Evolutionary conservation across 805 yeast genomes (phyloP).

Genomic region (Cyberlindnera bimundalis): DNA sequence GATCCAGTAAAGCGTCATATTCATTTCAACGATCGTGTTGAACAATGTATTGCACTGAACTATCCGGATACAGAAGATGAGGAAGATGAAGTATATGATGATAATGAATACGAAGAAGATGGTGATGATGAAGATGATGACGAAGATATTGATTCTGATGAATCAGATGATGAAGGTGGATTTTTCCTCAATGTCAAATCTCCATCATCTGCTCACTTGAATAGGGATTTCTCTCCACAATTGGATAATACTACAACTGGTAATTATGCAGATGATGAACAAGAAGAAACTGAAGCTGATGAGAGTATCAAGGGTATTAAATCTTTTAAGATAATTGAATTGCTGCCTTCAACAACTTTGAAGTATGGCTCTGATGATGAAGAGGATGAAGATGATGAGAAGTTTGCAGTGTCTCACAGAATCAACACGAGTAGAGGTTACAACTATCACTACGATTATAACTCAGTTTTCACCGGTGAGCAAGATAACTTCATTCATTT

Average conservation of each 20-base stretch:
- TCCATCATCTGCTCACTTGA: constrained; percentile 32
- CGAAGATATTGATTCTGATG: constrained; percentile 29
- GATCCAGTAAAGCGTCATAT: constrained; percentile 51
- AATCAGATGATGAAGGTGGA: constrained; percentile 66
- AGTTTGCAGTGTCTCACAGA: constrained; percentile 64
- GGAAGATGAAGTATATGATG: constrained; percentile 30
- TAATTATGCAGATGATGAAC: neutral
- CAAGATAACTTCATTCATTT: constrained; percentile 21
- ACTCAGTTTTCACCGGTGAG: constrained; percentile 64
- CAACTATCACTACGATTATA: constrained; percentile 77
- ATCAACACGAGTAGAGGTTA: constrained; percentile 70
- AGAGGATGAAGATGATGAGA: constrained; percentile 37
- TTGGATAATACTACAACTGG: constrained; percentile 1
- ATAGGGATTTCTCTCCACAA: constrained; percentile 12
- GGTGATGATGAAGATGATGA: constrained; percentile 30
- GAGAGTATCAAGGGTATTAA: constrained; percentile 1
- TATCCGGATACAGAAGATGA: constrained; percentile 24
- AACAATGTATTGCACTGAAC: constrained; percentile 80
- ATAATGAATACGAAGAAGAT: constrained; percentile 17
- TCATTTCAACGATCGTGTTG: constrained; percentile 91
- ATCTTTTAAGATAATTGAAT: constrained; percentile 56
- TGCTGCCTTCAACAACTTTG: constrained; percentile 81
- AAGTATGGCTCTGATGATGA: constrained; percentile 72
- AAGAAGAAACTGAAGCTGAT: constrained; percentile 14
- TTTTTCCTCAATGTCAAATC: constrained; percentile 56